phyloP scores from a whole-genome alignment of 805 yeast genomes.

The Candida schatavii region DNA sequence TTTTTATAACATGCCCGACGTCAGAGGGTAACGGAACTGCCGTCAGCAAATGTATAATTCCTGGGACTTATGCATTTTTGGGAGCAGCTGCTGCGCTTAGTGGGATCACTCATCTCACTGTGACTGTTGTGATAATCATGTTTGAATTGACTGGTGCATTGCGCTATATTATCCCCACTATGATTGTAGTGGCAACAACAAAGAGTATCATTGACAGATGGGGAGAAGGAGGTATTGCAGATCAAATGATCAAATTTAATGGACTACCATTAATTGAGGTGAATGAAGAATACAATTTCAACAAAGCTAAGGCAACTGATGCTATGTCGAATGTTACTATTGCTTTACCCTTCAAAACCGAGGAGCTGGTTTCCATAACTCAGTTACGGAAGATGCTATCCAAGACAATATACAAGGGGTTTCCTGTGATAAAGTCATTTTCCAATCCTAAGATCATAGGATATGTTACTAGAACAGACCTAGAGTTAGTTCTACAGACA shows the following conservation, averaged over 20 bases:
- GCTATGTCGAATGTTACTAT: conserved; percentile 57
- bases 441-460: conserved; percentile 43
- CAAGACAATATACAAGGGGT: conserved; percentile 42
- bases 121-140: conserved; percentile 93
- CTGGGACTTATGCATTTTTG: conserved; percentile 91
- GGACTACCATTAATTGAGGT: conserved; percentile 81
- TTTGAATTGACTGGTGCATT: conserved; percentile 95
- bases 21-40: conserved; percentile 14
- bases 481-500: conserved; percentile 26
- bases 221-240: conserved; percentile 89
- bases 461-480: conserved; percentile 41
- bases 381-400: conserved; percentile 31
- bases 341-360: conserved; percentile 35
- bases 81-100: conserved; percentile 96
- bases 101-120: conserved; percentile 90
- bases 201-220: conserved; percentile 72
- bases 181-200: conserved; percentile 92
- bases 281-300: conserved; percentile 62
- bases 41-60: conserved; percentile 59
- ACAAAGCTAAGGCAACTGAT: conserved; percentile 33
- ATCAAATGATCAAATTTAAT: conserved; percentile 85
- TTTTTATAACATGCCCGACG: conserved; percentile 30
- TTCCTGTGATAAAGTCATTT: conserved; percentile 50
- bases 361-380: conserved; percentile 23
- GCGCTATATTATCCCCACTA: conserved; percentile 86